Evolutionary conservation across 768 basidiomycete species (phyloP).

Genomic region (Mycena belliarum): DNA sequence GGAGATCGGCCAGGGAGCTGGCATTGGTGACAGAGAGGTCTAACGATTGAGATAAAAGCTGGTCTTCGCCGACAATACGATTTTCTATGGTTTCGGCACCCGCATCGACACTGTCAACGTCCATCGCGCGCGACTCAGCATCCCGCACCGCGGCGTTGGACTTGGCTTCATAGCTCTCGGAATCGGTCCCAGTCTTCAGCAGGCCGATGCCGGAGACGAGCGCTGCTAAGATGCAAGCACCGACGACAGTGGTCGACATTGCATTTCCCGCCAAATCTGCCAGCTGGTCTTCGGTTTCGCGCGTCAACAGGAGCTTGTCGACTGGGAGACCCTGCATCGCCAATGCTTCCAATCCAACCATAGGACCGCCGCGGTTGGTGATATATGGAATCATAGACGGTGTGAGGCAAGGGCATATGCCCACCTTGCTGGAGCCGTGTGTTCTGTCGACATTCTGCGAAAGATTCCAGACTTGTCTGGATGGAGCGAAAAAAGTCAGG

Average conservation of each 20-base stretch:
- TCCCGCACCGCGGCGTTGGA: conserved; percentile 34
- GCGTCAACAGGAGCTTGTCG: conserved; percentile 86
- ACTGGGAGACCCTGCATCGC: conserved; percentile 94
- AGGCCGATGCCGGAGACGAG: conserved; percentile 67
- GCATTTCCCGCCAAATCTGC: conserved; percentile 96
- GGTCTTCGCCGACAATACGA: conserved; percentile 72
- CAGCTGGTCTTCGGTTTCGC: conserved; percentile 91
- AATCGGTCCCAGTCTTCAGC: conserved; percentile 66
- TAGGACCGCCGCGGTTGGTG: conserved; percentile 93
- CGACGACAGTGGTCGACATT: conserved; percentile 97
- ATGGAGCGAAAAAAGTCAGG: conserved; percentile 7
- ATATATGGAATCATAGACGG: conserved; percentile 97
- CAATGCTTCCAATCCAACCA: conserved; percentile 91
- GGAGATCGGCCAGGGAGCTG: conserved; percentile 52
- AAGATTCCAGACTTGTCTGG: conserved; percentile 90
- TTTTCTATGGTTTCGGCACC: conserved; percentile 38
- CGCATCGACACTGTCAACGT: conserved; percentile 40
- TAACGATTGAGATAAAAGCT: conserved; percentile 61
- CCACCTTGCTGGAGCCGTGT: conserved; percentile 75
- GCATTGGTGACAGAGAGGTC: conserved; percentile 62
- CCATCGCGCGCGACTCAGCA: conserved; percentile 44
- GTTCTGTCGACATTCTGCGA: conserved; percentile 96
- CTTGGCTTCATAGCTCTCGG: conserved; percentile 68
- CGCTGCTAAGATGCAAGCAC: conserved; percentile 83
- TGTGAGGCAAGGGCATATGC: conserved; percentile 91